Evolutionary conservation across 345 rosid genomes (phyloP).

Genomic region (Ailanthus altissimus): DNA sequence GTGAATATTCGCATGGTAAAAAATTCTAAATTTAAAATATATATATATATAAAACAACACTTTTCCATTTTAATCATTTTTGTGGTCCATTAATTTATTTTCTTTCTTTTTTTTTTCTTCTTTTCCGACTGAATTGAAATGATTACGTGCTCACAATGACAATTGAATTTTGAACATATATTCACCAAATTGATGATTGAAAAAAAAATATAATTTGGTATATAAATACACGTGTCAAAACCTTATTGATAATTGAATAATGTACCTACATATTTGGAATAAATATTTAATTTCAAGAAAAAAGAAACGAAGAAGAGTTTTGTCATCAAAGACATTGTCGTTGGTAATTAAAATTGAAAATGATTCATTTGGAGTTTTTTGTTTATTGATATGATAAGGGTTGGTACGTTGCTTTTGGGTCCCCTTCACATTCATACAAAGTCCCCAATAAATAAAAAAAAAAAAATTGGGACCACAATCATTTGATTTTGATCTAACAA

Average conservation of each 20-base stretch:
- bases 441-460: not conserved
- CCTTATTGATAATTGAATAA: not conserved
- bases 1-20: too few species aligned
- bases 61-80: too few species aligned
- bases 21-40: too few species aligned
- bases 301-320: too few species aligned
- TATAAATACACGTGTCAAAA: not conserved
- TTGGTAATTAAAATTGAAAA: conserved; percentile 28
- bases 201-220: too few species aligned
- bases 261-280: not conserved
- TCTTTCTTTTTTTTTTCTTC: too few species aligned
- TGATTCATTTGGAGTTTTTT: conserved; percentile 30
- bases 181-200: not conserved
- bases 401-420: conserved; percentile 22
- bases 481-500: not conserved
- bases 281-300: not conserved
- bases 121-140: too few species aligned
- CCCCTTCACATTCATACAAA: conserved; percentile 11
- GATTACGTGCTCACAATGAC: not conserved
- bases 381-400: conserved; percentile 24
- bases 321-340: not conserved
- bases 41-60: too few species aligned
- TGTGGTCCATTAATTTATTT: too few species aligned
- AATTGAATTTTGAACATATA: not conserved
- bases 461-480: conserved; percentile 17